Evolutionary conservation across 768 basidiomycete species (phyloP), one percentile per base, ranked within the genome.

Genomic region (Tubosaeta sp.): DNA sequence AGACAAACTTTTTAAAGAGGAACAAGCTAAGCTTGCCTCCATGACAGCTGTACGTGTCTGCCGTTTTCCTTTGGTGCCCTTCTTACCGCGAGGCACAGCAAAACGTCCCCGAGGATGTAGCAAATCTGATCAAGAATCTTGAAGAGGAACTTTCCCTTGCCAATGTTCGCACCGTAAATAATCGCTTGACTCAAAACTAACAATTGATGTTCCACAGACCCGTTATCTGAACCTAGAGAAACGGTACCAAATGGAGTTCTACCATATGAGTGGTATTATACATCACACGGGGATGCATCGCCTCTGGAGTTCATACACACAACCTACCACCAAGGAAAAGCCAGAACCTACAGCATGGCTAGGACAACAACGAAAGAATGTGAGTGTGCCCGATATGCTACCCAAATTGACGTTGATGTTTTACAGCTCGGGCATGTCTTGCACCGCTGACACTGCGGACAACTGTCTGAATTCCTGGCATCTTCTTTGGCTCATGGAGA

Each of bases 1-100:
- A 67, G 93, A 96, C 70, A 88, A 87, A 56, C 74, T 92, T 25
- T 87, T 94, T 71, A 87, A 87, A 58, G 88, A 91, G 61, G 85
- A 86, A 61, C 83, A 85, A 44, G 81, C 83, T 5, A 79, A 82
- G 45, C 77, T 76, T 58, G 73, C 71, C 27, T 74, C 72, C 19
- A 59, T 69, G 48, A 67, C 68, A 30, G 68, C 78, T 35, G 84
- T 84, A 56, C 55, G 75, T 66, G 35, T 43, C 54, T 21, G 6
- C 43, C 35, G 3, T 53, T 44, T 40, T 31, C 53, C 30, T 29
- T 57, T 12, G 14, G 32, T 25, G 16, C 25, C 8, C 9, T 50
- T 36, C 42, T 60, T 45, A 67, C 34, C 19, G 19, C 36, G 31
- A 19, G 9, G 27, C 13, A 10, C 13, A 58, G 35, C 56, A 81